Evolutionary conservation across 768 basidiomycete genomes (phyloP), one percentile per base, ranked within the genome.

Genomic region (Cyathus striatus): DNA sequence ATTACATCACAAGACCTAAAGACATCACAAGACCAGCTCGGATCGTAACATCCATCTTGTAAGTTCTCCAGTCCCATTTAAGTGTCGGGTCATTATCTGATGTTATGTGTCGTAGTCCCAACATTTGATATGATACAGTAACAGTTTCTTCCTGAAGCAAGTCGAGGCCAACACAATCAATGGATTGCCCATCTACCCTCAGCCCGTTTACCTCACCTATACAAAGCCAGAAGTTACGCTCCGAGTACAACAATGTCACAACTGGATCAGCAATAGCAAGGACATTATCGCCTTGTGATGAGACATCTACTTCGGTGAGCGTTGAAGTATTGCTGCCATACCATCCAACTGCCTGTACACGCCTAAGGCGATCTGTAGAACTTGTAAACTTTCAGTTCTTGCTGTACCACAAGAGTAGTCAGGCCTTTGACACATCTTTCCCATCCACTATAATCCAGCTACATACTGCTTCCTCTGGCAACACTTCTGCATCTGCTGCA

Each of bases 161-260:
- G 1, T 56, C 48, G 4, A 55, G 21, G 9, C 12, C 12, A n/a
- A 63, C 16, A 5, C 47, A 34, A 1, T 50, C 47, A 1, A 54
- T 43, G 13, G 51, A 25, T 21, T 47, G 32, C 1, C 48, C 48
- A 33, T 59, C 49, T 6, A 62, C 22, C 16, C 41, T 45, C 2
- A 65, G 42, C 3, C 49, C 48, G 20, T 51, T 57, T 3, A 63
- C 53, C 33, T 63, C 55, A 0, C 56, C 61, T 20, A 65, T 43
- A 20, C 54, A 50, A 1, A 65, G 50, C 49, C 60, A 63, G 16
- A 59, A 13, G 14, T 53, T 27, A 2, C 50, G 41, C 2, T 61
- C 55, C 18, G 40, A 54, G 6, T 34, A 41, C 1, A 64, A 16
- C 2, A 64, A 43, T 0, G 54, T 50, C 2, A 51, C 49, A 23